Conservation (phyloP, 345 rosid genomes). For the Pistacia integerrima region DNA sequence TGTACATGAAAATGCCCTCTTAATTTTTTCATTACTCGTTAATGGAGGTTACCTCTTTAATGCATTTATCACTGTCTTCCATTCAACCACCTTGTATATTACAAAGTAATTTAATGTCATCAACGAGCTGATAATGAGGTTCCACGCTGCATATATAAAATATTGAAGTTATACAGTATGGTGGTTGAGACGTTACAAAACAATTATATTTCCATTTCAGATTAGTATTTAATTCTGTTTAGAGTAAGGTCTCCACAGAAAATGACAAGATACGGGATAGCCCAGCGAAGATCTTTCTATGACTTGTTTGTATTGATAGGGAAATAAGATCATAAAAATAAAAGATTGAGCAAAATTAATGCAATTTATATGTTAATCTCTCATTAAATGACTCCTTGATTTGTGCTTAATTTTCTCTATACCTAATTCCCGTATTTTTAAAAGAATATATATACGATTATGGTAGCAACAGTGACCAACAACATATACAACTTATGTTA, state of each 20-base stretch:
- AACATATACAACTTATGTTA: too few species aligned
- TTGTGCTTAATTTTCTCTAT: neutral
- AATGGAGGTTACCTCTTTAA: too few species aligned
- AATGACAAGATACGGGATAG: neutral
- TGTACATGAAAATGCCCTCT: too few species aligned
- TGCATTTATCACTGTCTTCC: too few species aligned
- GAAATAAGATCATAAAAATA: neutral
- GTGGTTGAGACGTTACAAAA: neutral
- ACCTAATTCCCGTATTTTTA: too few species aligned
- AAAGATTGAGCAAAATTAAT: neutral
- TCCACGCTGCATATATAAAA: neutral
- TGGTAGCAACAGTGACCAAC: too few species aligned
- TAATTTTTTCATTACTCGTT: too few species aligned
- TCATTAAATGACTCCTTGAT: neutral
- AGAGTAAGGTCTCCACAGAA: neutral
- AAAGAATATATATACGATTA: too few species aligned
- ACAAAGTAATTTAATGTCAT: neutral
- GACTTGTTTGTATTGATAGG: neutral
- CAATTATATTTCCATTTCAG: neutral
- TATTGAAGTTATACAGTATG: neutral
- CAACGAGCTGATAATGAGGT: neutral
- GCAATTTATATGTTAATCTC: neutral
- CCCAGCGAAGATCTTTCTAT: neutral
- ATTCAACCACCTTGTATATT: too few species aligned
- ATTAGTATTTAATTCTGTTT: neutral